A percentile compares a stretch with the other conserved stretches of the same genome.
Evolutionary conservation across 1,284 basidiomycete species (phyloP).

Genomic region (Abortiporus biennis): DNA sequence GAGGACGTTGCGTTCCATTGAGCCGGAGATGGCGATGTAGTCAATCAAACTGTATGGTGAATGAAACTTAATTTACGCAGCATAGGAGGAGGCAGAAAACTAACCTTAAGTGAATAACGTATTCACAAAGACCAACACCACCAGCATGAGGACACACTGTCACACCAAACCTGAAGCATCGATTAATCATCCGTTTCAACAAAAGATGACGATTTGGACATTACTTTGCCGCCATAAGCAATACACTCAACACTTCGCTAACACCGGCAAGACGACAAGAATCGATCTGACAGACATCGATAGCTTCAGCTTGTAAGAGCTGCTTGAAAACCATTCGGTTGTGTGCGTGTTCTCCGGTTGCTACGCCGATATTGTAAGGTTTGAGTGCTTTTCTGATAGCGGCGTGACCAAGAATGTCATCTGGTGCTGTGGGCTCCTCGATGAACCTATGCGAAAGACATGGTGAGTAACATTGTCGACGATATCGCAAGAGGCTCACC

Average conservation of each 20-base stretch:
- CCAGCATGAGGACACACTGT: constrained; percentile 94
- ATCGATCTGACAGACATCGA: constrained; percentile 96
- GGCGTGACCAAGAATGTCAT: constrained; percentile 85
- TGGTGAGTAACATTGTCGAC: not conserved
- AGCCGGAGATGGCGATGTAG: constrained; percentile 87
- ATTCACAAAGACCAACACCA: constrained; percentile 93
- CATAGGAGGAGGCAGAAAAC: constrained; percentile 10
- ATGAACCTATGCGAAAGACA: constrained; percentile 70
- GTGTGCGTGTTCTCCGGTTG: constrained; percentile 94
- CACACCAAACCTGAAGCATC: constrained; percentile 58
- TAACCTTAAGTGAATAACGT: constrained; percentile 79
- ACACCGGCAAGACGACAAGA: constrained; percentile 91
- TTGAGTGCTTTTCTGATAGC: constrained; percentile 76
- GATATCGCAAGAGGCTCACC: constrained; percentile 41
- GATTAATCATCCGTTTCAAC: constrained; percentile 3
- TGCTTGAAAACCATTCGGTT: constrained; percentile 98
- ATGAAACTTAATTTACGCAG: not conserved
- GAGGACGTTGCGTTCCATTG: constrained; percentile 87
- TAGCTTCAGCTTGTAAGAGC: constrained; percentile 86
- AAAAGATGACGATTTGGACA: constrained; percentile 8
- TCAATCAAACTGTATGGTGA: constrained; percentile 67
- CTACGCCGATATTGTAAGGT: constrained; percentile 85
- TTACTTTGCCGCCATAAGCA: constrained; percentile 90
- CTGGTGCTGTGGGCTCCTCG: constrained; percentile 92
- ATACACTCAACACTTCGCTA: constrained; percentile 88